A percentile compares a stretch with the other conserved stretches of the same genome.
Conservation (phyloP, 768 basidiomycete genomes). For the Macrolepiota dolichaula region DNA sequence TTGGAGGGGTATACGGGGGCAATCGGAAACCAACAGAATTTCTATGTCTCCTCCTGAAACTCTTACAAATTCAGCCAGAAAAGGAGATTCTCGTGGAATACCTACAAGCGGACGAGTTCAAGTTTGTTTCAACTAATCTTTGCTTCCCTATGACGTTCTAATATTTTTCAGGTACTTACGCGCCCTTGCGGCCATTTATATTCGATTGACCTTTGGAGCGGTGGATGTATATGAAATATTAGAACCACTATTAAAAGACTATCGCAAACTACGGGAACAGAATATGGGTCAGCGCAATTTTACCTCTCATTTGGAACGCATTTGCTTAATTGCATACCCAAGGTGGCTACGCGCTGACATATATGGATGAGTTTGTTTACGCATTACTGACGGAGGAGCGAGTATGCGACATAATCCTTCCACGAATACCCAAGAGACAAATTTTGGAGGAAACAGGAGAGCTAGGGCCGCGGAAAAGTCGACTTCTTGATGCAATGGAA, state of each 20-base stretch:
- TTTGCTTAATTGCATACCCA: constrained; percentile 6
- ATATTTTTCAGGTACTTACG: constrained; percentile 74
- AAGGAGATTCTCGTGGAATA: constrained; percentile 97
- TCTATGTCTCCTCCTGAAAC: constrained; percentile 86
- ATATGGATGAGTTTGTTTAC: constrained; percentile 92
- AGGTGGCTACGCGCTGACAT: constrained; percentile 86
- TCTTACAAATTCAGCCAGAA: constrained; percentile 96
- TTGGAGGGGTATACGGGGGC: constrained; percentile 88
- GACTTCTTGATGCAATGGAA: constrained; percentile 86
- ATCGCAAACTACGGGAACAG: constrained; percentile 79
- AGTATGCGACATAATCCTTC: constrained; percentile 95
- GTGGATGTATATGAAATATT: constrained; percentile 90
- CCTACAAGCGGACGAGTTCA: constrained; percentile 95
- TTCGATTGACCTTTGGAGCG: constrained; percentile 90
- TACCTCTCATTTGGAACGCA: no score
- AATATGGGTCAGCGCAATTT: constrained; percentile 60
- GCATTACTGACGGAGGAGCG: constrained; percentile 82
- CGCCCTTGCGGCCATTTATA: constrained; percentile 89
- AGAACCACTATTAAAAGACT: constrained; percentile 94
- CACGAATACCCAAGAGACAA: constrained; percentile 80
- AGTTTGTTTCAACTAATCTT: constrained; percentile 55
- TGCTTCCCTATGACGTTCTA: constrained; percentile 1
- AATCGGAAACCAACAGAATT: constrained; percentile 96
- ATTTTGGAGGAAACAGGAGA: constrained; percentile 92
- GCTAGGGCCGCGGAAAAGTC: constrained; percentile 79